These are phyloP conservation scores for Paramyrothecium roridum DNA, from an alignment of 2,329 filamentous ascomycete species.

Conservation along the genomic window DNA sequence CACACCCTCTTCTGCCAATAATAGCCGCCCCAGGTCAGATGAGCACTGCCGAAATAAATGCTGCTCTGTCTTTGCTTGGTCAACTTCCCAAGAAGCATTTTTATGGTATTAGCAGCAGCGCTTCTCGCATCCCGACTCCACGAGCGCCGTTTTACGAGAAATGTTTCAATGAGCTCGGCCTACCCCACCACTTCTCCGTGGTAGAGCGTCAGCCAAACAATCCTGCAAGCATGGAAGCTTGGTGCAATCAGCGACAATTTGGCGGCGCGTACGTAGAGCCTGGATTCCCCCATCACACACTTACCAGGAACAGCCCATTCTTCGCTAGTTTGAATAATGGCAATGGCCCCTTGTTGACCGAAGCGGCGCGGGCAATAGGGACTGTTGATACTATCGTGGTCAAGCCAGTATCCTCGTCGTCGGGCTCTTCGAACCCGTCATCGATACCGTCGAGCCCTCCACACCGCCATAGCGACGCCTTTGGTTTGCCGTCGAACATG, in stretches of 20 bases:
- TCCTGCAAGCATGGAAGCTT: conserved; percentile 64
- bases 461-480: conserved; percentile 26
- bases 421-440: conserved; percentile 40
- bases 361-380: conserved; percentile 74
- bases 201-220: conserved; percentile 68
- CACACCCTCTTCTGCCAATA: conserved; percentile 77
- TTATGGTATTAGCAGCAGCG: conserved; percentile 73
- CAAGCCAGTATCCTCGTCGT: conserved; percentile 38
- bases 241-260: conserved; percentile 71
- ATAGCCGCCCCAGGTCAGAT: conserved; percentile 84
- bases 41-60: conserved; percentile 82
- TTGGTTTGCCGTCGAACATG: conserved; percentile 41
- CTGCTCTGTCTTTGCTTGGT: conserved; percentile 72
- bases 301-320: conserved; percentile 54
- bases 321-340: conserved; percentile 49
- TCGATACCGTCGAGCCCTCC: conserved; percentile 48
- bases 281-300: conserved; percentile 58
- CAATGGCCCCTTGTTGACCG: conserved; percentile 59
- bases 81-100: conserved; percentile 77
- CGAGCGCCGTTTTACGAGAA: conserved; percentile 86
- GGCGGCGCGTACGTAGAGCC: conserved; percentile 81
- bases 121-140: conserved; percentile 60
- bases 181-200: conserved; percentile 77
- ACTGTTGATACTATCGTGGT: conserved; percentile 80
- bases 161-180: conserved; percentile 76